phyloP scores from a whole-genome alignment of 2,329 filamentous ascomycete species.

The Trichoderma atrobrunneum region DNA sequence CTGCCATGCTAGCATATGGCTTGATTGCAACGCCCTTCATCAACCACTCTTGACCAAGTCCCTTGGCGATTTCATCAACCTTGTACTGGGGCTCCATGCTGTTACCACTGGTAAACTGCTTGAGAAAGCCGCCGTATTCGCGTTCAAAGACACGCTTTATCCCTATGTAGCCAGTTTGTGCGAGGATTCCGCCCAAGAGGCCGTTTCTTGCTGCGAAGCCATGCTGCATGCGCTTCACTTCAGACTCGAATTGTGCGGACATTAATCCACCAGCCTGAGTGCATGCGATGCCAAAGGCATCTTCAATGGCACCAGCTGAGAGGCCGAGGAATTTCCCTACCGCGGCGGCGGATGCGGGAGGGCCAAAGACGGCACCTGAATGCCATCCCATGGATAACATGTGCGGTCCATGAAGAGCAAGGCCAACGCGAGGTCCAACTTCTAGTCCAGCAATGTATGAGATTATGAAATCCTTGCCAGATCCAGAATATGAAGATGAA shows the following conservation, averaged over 20 bases:
- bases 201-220: constrained; percentile 45
- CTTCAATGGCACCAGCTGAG: constrained; percentile 30
- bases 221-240: constrained; percentile 46
- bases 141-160: constrained; percentile 42
- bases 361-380: constrained; percentile 39
- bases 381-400: constrained; percentile 42
- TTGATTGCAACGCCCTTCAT: constrained; percentile 36
- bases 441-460: constrained; percentile 41
- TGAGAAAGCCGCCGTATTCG: constrained; percentile 42
- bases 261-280: constrained; percentile 41
- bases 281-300: constrained; percentile 39
- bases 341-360: constrained; percentile 33
- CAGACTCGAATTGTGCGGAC: constrained; percentile 42
- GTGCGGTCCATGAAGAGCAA: constrained; percentile 37
- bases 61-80: constrained; percentile 28
- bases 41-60: constrained; percentile 38
- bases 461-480: constrained; percentile 34
- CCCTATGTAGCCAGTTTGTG: constrained; percentile 38
- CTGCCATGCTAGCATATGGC: constrained; percentile 37
- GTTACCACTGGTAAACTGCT: constrained; percentile 33
- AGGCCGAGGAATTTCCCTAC: constrained; percentile 34
- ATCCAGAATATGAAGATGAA: neutral
- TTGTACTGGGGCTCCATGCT: constrained; percentile 5
- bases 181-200: constrained; percentile 39
- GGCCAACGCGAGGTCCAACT: constrained; percentile 37